These are phyloP conservation scores for Polygonum maritimum DNA, from an alignment of 148 eudicot genomes.

Conservation along the genomic window DNA sequence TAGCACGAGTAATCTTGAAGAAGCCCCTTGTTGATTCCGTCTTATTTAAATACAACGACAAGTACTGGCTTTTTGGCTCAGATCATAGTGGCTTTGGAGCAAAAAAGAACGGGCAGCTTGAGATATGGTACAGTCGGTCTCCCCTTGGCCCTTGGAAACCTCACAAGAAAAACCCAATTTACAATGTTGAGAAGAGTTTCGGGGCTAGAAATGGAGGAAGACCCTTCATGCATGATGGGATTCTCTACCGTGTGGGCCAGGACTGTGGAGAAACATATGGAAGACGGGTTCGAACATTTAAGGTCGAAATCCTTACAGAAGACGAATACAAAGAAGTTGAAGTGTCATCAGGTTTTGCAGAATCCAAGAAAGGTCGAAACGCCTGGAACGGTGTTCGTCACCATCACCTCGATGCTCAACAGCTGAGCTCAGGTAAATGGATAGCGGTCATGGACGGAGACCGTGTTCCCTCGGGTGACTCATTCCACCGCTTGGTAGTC, in stretches of 20 bases:
- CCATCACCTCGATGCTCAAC: slow-evolving; percentile 87
- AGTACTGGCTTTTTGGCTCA: slow-evolving; percentile 89
- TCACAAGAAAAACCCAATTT: slow-evolving; percentile 74
- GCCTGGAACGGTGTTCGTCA: slow-evolving; percentile 85
- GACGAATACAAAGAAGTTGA: slow-evolving; percentile 66
- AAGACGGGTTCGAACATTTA: slow-evolving; percentile 53
- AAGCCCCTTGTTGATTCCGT: slow-evolving; percentile 83
- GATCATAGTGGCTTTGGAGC: slow-evolving; percentile 72
- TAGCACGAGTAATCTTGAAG: slow-evolving; percentile 61
- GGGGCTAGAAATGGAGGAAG: slow-evolving; percentile 96
- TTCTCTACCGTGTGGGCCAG: slow-evolving; percentile 78
- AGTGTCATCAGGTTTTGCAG: slow-evolving; percentile 52
- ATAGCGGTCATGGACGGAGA: slow-evolving; percentile 84
- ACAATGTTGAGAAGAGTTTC: slow-evolving; percentile 44
- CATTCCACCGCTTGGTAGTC: slow-evolving; percentile 35
- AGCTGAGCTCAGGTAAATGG: slow-evolving; percentile 70
- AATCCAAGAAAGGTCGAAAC: slow-evolving; percentile 60
- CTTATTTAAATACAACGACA: slow-evolving; percentile 44
- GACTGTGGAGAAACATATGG: slow-evolving; percentile 91
- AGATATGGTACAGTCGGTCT: slow-evolving; percentile 80
- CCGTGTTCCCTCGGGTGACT: slow-evolving; percentile 80
- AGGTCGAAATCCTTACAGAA: slow-evolving; percentile 53
- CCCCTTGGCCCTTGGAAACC: slow-evolving; percentile 94
- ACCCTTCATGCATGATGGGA: slow-evolving; percentile 64
- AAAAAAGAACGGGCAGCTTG: slow-evolving; percentile 71